These are phyloP conservation scores for Trichophyton simii DNA, from an alignment of 2,329 filamentous ascomycete genomes.

Conservation along the genomic window DNA sequence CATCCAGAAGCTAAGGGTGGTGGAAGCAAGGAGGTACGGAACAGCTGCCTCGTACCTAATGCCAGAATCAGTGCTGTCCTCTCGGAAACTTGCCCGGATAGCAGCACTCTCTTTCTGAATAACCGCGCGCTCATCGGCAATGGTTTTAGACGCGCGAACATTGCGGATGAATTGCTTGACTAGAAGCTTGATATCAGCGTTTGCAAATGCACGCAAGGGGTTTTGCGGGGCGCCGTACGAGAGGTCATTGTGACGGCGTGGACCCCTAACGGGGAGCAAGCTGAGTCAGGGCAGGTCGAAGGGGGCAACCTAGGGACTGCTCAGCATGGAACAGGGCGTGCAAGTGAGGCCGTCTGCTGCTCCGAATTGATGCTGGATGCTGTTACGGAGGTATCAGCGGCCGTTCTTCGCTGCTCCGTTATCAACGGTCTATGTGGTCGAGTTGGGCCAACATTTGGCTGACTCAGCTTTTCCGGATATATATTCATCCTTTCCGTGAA, in stretches of 20 bases:
- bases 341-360: not conserved
- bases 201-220: slow-evolving; percentile 7
- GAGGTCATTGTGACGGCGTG: slow-evolving; percentile 45
- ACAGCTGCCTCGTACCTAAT: slow-evolving; percentile 52
- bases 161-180: slow-evolving; percentile 99
- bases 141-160: slow-evolving; percentile 95
- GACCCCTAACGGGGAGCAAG: slow-evolving; percentile 34
- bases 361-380: slow-evolving; percentile 1
- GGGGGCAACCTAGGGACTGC: not conserved
- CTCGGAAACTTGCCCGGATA: slow-evolving; percentile 92
- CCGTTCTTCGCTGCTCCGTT: not conserved
- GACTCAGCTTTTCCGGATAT: not conserved
- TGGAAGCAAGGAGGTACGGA: not conserved
- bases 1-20: not conserved
- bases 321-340: not conserved
- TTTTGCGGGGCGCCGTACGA: slow-evolving; percentile 33
- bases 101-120: slow-evolving; percentile 98
- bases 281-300: slow-evolving; percentile 6
- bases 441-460: not conserved
- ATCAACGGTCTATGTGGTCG: not conserved
- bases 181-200: slow-evolving; percentile 31
- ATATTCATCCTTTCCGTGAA: not conserved
- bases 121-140: slow-evolving; percentile 94
- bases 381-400: not conserved
- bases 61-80: slow-evolving; percentile 87